Evolutionary conservation across 1,139 yeast species (phyloP).

Genomic region (Debaryomyces coudertii): DNA sequence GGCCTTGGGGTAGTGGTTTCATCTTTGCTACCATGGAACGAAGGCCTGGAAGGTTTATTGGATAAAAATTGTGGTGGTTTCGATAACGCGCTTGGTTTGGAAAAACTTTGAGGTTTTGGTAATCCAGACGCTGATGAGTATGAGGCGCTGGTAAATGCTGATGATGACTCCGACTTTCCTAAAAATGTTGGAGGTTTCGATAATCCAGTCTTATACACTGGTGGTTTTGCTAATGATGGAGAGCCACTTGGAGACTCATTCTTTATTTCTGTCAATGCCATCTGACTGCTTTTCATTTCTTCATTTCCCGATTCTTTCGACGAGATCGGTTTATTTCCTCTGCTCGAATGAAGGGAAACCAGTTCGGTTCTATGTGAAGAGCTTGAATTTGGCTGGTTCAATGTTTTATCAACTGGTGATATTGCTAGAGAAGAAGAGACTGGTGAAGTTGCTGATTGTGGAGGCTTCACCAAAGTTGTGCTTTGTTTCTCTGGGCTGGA

Average conservation of each 20-base stretch:
- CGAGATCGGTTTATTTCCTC: neutral
- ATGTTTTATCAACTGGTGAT: neutral
- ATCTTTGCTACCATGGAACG: constrained; percentile 5
- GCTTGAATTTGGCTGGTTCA: neutral
- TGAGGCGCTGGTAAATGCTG: constrained; percentile 4
- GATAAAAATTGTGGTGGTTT: constrained; percentile 40
- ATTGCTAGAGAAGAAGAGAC: neutral
- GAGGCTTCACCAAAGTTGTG: constrained; percentile 4
- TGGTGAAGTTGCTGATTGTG: constrained; percentile 1
- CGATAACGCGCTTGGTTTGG: constrained; percentile 28
- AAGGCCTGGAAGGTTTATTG: constrained; percentile 26
- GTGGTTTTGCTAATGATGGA: constrained; percentile 13
- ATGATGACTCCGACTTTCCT: constrained; percentile 5
- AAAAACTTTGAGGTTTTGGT: constrained; percentile 26
- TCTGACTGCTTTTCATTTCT: neutral
- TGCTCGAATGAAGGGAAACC: neutral
- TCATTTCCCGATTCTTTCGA: neutral
- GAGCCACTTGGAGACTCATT: constrained; percentile 10
- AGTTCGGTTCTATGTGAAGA: neutral
- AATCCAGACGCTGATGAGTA: constrained; percentile 15
- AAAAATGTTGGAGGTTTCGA: constrained; percentile 14
- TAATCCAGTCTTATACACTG: constrained; percentile 15
- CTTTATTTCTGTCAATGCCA: neutral
- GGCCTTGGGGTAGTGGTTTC: neutral
- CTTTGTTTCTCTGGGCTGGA: constrained; percentile 10